These are phyloP conservation scores for Cicer judaicum DNA, from an alignment of 306 rosid genomes.

Conservation along the genomic window DNA sequence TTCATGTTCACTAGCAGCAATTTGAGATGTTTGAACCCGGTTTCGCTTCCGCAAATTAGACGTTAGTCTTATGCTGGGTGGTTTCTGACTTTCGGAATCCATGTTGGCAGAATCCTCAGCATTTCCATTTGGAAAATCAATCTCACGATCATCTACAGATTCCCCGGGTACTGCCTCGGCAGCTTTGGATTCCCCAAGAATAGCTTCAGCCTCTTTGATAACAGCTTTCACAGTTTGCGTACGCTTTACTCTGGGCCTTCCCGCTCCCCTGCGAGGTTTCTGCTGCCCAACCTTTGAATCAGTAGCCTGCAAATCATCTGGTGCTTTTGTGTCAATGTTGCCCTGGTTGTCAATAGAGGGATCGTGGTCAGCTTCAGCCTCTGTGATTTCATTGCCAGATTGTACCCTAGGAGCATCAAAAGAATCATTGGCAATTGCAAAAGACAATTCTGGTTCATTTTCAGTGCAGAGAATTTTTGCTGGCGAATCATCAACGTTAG, in stretches of 20 bases:
- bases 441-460: constrained; percentile 72
- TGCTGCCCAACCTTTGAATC: constrained; percentile 52
- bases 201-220: constrained; percentile 72
- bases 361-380: constrained; percentile 64
- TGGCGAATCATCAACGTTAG: constrained; percentile 52
- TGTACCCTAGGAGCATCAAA: constrained; percentile 58
- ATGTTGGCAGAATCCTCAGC: constrained; percentile 69
- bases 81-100: constrained; percentile 62
- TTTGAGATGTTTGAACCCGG: constrained; percentile 68
- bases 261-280: constrained; percentile 62
- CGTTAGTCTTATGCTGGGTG: constrained; percentile 48
- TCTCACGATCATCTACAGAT: constrained; percentile 53
- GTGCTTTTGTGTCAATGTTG: constrained; percentile 65
- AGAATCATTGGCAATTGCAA: constrained; percentile 76
- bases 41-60: constrained; percentile 66
- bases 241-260: constrained; percentile 58
- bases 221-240: constrained; percentile 68
- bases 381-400: constrained; percentile 65
- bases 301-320: constrained; percentile 63
- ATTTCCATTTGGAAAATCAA: constrained; percentile 67
- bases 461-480: constrained; percentile 53
- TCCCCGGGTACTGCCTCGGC: constrained; percentile 78
- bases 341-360: constrained; percentile 66
- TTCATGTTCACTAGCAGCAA: constrained; percentile 58
- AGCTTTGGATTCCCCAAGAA: constrained; percentile 68